phyloP scores from a whole-genome alignment of 2,329 filamentous ascomycete genomes.

The Fusarium falciforme region DNA sequence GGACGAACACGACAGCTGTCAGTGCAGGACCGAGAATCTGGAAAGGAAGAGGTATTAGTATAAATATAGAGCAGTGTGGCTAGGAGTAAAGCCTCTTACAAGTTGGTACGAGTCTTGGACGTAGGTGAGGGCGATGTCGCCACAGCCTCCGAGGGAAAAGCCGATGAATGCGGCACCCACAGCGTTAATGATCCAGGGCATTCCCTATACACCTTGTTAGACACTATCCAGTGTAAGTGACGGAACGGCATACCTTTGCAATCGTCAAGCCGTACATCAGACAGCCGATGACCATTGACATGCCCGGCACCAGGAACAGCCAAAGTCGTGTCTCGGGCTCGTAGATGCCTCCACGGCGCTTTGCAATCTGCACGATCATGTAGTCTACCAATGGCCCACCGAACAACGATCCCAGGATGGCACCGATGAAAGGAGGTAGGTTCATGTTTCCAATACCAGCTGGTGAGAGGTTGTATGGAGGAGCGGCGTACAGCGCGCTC shows the following conservation, averaged over 20 bases:
- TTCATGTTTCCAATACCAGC: conserved; percentile 36
- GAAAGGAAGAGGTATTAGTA: background rate
- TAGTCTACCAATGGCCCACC: conserved; percentile 27
- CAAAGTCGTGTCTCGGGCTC: conserved; percentile 35
- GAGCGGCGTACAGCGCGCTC: background rate
- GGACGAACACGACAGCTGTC: conserved; percentile 29
- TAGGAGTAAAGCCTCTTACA: background rate
- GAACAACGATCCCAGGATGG: conserved; percentile 15
- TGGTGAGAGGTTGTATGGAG: conserved; percentile 27
- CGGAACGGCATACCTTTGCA: background rate
- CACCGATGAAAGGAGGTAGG: conserved; percentile 29
- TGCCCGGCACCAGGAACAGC: conserved; percentile 24
- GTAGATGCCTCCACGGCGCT: conserved; percentile 24
- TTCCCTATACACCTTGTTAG: background rate
- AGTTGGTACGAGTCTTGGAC: conserved; percentile 34
- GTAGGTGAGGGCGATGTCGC: conserved; percentile 32
- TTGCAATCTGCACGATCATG: conserved; percentile 25
- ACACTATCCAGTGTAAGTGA: background rate
- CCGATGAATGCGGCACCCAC: conserved; percentile 31
- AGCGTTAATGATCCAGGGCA: conserved; percentile 36
- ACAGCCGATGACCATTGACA: conserved; percentile 26
- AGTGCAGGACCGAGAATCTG: conserved; percentile 30
- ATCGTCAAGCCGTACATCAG: conserved; percentile 37
- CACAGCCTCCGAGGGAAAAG: conserved; percentile 30
- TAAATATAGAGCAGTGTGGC: rapidly evolving